Base-by-base conservation (phyloP, 2,329 filamentous ascomycete genomes). In the Botrytis porri region DNA sequence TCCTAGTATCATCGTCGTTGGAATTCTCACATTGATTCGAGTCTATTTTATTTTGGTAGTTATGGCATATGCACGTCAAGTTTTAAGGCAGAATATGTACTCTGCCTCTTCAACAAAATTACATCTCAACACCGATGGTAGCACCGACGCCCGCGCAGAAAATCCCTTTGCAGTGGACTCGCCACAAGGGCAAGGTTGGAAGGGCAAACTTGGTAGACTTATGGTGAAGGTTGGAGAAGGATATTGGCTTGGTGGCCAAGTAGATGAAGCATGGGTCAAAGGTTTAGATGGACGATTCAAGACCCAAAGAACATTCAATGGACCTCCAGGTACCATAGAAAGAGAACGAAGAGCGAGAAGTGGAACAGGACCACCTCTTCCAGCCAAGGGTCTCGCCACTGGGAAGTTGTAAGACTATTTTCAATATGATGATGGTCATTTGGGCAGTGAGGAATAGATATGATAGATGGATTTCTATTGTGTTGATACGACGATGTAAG, bases 31-130 rank as follows among this genome's bases (percentile, higher is more conserved):
- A 83, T 84, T 91, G 20, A 85, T 97, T 59, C 88, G 95, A 43
- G 82, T 94, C 43, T 98, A 98, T 84, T 95, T 97, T 78, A 89
- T 92, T 77, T 84, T 97, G 54, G 87, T 98, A 71, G 89, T 97
- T 81, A 90, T 97, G 83, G 90, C 93, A 10, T 96, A 93, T 81
- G 93, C 95, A 5, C 89, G 93, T 75, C 88, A 91, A 80, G 91
- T 93, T 22, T 83, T 98, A 67, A 88, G 92, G 74, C 90, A 90
- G 77, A 89, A 93, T 80, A 86, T 92, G 67, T 86, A 88, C 76
- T 81, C 84, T 25, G 84, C 84, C n/a, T 78, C 76, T 20, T 76
- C 78, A 10, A 62, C 74, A 37, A 80, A 80, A 62, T 63, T 80
- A 29, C 79, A 81, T 45, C 63, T 81, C 1, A 79, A 81, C 54